phyloP scores from a whole-genome alignment of 1,284 basidiomycete genomes.

The Puccinia novopanici region DNA sequence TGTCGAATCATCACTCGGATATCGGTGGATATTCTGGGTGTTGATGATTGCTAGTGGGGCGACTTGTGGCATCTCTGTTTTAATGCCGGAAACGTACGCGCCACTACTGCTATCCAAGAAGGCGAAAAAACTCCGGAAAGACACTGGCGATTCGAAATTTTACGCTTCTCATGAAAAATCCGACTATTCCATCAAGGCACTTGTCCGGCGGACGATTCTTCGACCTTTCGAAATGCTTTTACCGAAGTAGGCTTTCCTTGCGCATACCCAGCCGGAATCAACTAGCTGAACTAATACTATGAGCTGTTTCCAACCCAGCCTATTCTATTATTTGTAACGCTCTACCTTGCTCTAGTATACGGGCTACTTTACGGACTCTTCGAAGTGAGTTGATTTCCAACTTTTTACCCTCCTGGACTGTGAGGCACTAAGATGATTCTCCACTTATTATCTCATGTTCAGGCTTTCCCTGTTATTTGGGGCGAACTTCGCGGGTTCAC shows the following conservation, averaged over 20 bases:
- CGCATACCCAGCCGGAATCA: not conserved
- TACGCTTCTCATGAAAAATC: conserved; percentile 69
- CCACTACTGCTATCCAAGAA: conserved; percentile 61
- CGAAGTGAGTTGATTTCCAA: conserved; percentile 8
- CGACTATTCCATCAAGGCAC: conserved; percentile 65
- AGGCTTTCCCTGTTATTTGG: conserved; percentile 64
- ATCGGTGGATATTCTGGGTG: conserved; percentile 44
- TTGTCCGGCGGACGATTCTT: conserved; percentile 66
- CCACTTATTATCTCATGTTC: not conserved
- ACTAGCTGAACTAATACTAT: not conserved
- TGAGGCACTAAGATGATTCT: not conserved
- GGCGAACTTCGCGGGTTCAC: conserved; percentile 66
- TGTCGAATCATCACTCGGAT: conserved; percentile 37
- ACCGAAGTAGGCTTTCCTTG: conserved; percentile 60
- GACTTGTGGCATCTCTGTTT: not conserved
- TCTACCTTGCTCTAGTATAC: conserved; percentile 68
- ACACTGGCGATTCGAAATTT: conserved; percentile 55
- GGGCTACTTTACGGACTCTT: conserved; percentile 65
- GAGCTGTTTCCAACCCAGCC: conserved; percentile 58
- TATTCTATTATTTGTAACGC: conserved; percentile 68
- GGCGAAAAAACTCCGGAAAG: conserved; percentile 50
- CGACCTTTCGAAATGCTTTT: conserved; percentile 70
- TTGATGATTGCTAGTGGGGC: conserved; percentile 24
- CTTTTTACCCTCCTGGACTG: not conserved
- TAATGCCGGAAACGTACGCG: conserved; percentile 65